Percentiles rank a stretch among this genome's conserved stretches.
Evolutionary conservation across 495 filamentous ascomycete genomes (phyloP).

Genomic region (Penicillium desertorum): DNA sequence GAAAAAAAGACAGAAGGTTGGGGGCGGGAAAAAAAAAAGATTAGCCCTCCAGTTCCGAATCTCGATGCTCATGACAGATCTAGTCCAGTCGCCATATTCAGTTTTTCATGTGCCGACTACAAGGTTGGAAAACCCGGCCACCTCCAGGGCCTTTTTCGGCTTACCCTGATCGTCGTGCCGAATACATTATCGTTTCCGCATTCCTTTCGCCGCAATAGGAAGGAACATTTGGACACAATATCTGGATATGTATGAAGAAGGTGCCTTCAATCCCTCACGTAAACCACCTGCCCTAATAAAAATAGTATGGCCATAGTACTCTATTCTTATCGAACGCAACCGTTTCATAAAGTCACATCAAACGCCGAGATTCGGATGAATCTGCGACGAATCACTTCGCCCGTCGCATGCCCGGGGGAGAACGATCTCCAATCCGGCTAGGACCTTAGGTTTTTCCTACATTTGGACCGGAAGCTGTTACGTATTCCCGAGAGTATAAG

Average conservation of each 20-base stretch:
- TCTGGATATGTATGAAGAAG: not conserved
- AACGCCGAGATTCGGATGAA: slow-evolving; percentile 27
- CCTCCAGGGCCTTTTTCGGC: not conserved
- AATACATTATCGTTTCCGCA: not conserved
- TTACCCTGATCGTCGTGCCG: slow-evolving; percentile 3
- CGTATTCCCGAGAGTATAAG: not conserved
- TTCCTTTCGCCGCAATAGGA: not conserved
- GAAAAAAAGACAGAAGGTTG: not conserved
- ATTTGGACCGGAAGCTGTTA: slow-evolving; percentile 5
- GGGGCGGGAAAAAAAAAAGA: no score
- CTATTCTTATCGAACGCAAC: not conserved
- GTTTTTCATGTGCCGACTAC: slow-evolving; percentile 2
- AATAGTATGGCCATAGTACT: not conserved
- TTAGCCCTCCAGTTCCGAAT: not conserved
- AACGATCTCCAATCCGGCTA: slow-evolving; percentile 22
- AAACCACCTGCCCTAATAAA: not conserved
- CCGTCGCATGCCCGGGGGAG: slow-evolving; percentile 21
- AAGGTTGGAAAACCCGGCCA: not conserved
- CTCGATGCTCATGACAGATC: not conserved
- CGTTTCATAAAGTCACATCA: not conserved
- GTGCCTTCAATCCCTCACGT: not conserved
- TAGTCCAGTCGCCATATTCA: not conserved
- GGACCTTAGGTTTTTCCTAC: not conserved
- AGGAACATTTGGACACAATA: not conserved
- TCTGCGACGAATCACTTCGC: slow-evolving; percentile 15